phyloP scores from a whole-genome alignment of 805 yeast species.

The Scheffersomyces lignosus region DNA sequence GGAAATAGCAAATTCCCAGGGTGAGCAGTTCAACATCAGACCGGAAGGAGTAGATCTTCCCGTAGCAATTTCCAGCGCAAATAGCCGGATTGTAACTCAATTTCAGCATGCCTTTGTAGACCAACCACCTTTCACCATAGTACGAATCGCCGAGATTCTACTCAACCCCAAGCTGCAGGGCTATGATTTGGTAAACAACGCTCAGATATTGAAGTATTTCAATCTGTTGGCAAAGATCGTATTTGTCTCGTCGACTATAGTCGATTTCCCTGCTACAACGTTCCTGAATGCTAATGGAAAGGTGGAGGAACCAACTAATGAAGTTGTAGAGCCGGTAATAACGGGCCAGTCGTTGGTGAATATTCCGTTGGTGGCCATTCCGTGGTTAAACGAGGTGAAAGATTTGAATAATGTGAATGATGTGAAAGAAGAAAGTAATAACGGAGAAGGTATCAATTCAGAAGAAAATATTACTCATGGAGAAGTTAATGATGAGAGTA shows the following conservation, averaged over 20 bases:
- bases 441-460: background rate
- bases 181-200: conserved; percentile 28
- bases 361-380: conserved; percentile 25
- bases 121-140: conserved; percentile 49
- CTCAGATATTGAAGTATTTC: conserved; percentile 41
- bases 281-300: background rate
- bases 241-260: conserved; percentile 27
- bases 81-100: conserved; percentile 35
- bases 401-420: conserved; percentile 14
- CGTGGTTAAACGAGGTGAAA: conserved; percentile 26
- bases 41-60: conserved; percentile 10
- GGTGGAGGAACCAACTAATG: background rate
- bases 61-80: conserved; percentile 4
- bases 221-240: conserved; percentile 39
- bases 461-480: no score
- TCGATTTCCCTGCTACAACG: conserved; percentile 17
- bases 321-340: conserved; percentile 2
- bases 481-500: background rate
- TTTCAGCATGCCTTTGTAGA: conserved; percentile 26
- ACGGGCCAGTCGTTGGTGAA: conserved; percentile 9
- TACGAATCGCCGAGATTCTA: conserved; percentile 48
- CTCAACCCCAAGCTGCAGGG: conserved; percentile 37
- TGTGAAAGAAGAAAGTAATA: conserved; percentile 1
- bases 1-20: conserved; percentile 4
- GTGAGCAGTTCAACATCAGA: conserved; percentile 8